phyloP scores from a whole-genome alignment of 345 rosid genomes.

The Camelina hispida region DNA sequence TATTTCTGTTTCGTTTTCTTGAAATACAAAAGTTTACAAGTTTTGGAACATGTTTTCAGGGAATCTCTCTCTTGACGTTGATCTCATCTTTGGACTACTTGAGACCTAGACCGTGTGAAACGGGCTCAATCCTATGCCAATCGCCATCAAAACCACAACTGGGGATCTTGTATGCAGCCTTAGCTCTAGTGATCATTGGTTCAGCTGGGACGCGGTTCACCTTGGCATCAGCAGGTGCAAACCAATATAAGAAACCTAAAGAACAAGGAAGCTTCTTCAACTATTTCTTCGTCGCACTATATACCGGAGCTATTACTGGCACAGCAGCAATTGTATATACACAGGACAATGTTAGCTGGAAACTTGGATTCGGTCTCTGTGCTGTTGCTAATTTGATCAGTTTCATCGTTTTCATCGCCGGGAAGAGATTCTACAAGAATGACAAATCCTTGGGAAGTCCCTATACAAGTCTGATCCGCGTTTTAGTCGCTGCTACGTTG shows the following conservation, averaged over 20 bases:
- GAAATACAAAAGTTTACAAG: neutral
- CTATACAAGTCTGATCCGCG: constrained; percentile 48
- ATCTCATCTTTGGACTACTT: constrained; percentile 43
- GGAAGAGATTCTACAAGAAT: constrained; percentile 47
- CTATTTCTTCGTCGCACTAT: constrained; percentile 50
- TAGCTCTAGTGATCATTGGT: constrained; percentile 46
- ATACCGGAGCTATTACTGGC: constrained; percentile 32
- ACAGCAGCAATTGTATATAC: constrained; percentile 49
- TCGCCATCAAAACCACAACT: constrained; percentile 46
- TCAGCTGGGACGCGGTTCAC: constrained; percentile 50
- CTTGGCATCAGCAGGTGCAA: constrained; percentile 50
- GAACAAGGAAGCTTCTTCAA: constrained; percentile 56
- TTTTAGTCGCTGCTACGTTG: constrained; percentile 47
- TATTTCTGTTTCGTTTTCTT: neutral
- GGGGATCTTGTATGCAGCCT: constrained; percentile 49
- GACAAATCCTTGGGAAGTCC: constrained; percentile 58
- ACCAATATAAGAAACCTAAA: constrained; percentile 49
- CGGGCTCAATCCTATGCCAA: constrained; percentile 42
- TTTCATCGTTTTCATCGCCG: constrained; percentile 44
- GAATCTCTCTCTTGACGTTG: constrained; percentile 46
- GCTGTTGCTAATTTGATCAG: constrained; percentile 40
- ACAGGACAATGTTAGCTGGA: constrained; percentile 59
- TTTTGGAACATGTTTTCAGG: constrained; percentile 41
- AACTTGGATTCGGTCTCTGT: constrained; percentile 56
- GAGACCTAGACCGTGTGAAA: constrained; percentile 47